A percentile compares a stretch with the other conserved stretches of the same genome.
These are phyloP conservation scores for Emericellopsis atlantica DNA, from an alignment of 2,329 filamentous ascomycete species.

Conservation along the genomic window DNA sequence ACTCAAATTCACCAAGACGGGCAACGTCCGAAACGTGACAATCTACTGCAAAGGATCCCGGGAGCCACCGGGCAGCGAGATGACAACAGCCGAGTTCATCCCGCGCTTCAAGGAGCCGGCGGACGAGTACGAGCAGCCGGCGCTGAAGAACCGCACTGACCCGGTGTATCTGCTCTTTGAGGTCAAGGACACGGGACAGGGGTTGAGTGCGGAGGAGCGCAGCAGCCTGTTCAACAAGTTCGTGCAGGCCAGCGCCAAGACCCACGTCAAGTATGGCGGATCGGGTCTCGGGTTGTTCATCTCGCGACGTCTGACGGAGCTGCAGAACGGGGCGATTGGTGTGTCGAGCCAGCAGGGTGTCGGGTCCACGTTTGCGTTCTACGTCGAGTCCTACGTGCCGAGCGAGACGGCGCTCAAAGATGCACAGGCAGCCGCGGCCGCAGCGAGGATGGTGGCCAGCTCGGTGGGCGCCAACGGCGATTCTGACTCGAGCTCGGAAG, in stretches of 20 bases:
- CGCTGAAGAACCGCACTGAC: constrained; percentile 20
- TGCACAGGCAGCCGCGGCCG: constrained; percentile 22
- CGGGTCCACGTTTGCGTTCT: constrained; percentile 68
- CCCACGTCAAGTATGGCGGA: constrained; percentile 68
- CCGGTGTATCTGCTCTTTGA: constrained; percentile 57
- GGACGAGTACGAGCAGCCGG: constrained; percentile 20
- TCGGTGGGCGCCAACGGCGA: not conserved
- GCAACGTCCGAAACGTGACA: constrained; percentile 41
- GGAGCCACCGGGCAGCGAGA: constrained; percentile 21
- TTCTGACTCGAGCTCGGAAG: not conserved
- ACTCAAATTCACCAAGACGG: constrained; percentile 65
- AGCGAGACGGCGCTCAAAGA: constrained; percentile 25
- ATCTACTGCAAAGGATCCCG: constrained; percentile 32
- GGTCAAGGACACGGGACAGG: constrained; percentile 66
- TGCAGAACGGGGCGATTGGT: constrained; percentile 71
- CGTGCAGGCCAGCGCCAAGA: constrained; percentile 63
- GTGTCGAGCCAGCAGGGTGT: constrained; percentile 55
- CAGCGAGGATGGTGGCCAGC: constrained; percentile 14
- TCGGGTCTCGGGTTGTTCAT: constrained; percentile 72
- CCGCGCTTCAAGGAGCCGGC: constrained; percentile 37
- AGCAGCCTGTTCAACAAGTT: constrained; percentile 68
- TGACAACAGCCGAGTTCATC: constrained; percentile 46
- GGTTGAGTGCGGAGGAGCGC: constrained; percentile 58
- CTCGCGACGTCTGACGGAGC: constrained; percentile 63
- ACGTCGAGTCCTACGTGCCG: constrained; percentile 45